These are phyloP conservation scores for Turritis glabra DNA, from an alignment of 345 rosid species.

Conservation along the genomic window DNA sequence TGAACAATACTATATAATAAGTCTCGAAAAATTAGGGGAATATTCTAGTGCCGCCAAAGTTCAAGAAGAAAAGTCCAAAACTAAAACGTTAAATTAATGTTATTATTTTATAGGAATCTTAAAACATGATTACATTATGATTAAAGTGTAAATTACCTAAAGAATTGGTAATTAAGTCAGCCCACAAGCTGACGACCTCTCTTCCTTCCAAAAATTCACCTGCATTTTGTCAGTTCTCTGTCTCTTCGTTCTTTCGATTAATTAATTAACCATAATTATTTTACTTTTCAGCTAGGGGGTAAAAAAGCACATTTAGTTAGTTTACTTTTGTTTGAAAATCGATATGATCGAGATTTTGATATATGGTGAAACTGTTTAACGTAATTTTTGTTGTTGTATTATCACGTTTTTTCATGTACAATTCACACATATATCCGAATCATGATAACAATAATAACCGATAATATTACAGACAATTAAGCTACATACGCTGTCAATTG, in stretches of 20 bases:
- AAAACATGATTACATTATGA: constrained; percentile 92
- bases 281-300: constrained; percentile 24
- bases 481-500: neutral
- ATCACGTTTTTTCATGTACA: neutral
- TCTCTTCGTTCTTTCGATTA: constrained; percentile 37
- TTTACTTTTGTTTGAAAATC: constrained; percentile 31
- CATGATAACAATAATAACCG: neutral
- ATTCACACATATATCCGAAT: neutral
- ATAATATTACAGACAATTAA: neutral
- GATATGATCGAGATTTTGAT: constrained; percentile 31
- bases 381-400: neutral
- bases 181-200: constrained; percentile 81
- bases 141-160: constrained; percentile 52
- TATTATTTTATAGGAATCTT: constrained; percentile 28
- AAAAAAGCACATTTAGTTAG: constrained; percentile 3
- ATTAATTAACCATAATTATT: neutral
- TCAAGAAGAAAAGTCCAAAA: constrained; percentile 88
- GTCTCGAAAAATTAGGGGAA: constrained; percentile 68
- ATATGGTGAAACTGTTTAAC: neutral
- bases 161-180: constrained; percentile 66
- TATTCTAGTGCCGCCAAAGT: constrained; percentile 88
- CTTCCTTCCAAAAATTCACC: constrained; percentile 77
- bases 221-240: constrained; percentile 81
- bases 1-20: neutral
- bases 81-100: constrained; percentile 43